These are phyloP conservation scores for Pyrrhoderma lamaoense DNA, from an alignment of 1,284 basidiomycete genomes.

Conservation along the genomic window DNA sequence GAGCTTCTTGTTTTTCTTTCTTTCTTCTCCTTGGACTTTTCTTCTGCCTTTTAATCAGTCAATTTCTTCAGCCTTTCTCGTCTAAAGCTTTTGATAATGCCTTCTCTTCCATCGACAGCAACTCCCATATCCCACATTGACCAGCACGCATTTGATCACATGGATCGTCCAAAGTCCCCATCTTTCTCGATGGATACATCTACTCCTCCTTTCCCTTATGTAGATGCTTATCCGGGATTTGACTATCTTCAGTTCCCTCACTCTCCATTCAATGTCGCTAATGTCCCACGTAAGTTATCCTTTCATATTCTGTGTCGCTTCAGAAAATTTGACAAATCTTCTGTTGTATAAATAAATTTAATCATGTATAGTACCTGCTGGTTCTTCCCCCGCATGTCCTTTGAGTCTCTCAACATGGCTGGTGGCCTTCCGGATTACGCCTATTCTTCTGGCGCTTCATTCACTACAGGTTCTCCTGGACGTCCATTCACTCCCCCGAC, in stretches of 20 bases:
- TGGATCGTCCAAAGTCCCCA: constrained; percentile 27
- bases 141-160: constrained; percentile 15
- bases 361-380: constrained; percentile 31
- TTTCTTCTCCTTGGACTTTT: constrained; percentile 38
- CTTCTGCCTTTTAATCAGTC: constrained; percentile 39
- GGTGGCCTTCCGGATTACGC: constrained; percentile 49
- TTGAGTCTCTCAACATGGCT: constrained; percentile 52
- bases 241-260: constrained; percentile 17
- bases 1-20: constrained; percentile 22
- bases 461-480: constrained; percentile 42
- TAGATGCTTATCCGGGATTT: constrained; percentile 16
- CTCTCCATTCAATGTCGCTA: constrained; percentile 24
- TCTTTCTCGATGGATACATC: constrained; percentile 31
- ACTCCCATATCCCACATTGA: constrained; percentile 25
- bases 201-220: constrained; percentile 17
- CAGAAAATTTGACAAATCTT: constrained; percentile 9
- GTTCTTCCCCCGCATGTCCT: constrained; percentile 54
- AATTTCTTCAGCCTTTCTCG: constrained; percentile 42
- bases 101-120: constrained; percentile 44
- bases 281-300: constrained; percentile 36
- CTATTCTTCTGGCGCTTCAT: constrained; percentile 46
- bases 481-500: constrained; percentile 64
- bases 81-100: constrained; percentile 22
- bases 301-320: neutral
- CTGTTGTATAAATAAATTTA: too few species aligned